Evolutionary conservation across 768 basidiomycete species (phyloP).

Genomic region (Coprinopsis cinerea): DNA sequence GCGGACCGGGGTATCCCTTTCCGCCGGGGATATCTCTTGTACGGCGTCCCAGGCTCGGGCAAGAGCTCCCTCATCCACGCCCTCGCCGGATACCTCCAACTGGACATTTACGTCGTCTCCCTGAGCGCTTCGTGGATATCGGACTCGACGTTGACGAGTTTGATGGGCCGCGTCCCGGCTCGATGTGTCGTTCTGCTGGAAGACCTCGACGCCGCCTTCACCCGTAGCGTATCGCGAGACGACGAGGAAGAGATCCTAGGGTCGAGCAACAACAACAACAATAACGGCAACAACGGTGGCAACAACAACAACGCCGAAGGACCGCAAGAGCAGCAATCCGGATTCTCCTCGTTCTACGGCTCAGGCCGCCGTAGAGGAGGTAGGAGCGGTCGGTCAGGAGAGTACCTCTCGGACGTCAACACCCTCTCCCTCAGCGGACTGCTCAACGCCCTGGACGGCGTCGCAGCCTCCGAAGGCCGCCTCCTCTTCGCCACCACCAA

Average conservation of each 20-base stretch:
- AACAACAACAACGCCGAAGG: slow-evolving; percentile 4
- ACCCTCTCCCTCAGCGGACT: slow-evolving; percentile 77
- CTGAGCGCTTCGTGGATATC: slow-evolving; percentile 84
- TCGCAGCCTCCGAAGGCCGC: slow-evolving; percentile 82
- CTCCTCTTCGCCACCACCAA: slow-evolving; percentile 89
- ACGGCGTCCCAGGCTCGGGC: slow-evolving; percentile 81
- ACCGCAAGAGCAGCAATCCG: not conserved
- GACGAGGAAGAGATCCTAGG: slow-evolving; percentile 35
- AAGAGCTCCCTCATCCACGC: slow-evolving; percentile 85
- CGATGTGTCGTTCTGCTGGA: slow-evolving; percentile 85
- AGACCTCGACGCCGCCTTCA: slow-evolving; percentile 87
- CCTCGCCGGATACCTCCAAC: slow-evolving; percentile 81
- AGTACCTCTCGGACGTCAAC: slow-evolving; percentile 70
- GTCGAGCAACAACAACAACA: slow-evolving; percentile 40
- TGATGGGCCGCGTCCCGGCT: slow-evolving; percentile 84
- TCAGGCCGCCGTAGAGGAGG: slow-evolving; percentile 21
- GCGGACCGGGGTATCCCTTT: slow-evolving; percentile 91
- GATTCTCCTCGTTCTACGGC: slow-evolving; percentile 12
- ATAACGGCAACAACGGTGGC: slow-evolving; percentile 20
- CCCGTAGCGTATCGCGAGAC: slow-evolving; percentile 66
- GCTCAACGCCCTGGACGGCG: slow-evolving; percentile 81
- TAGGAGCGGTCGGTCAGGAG: slow-evolving; percentile 37
- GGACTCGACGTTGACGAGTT: slow-evolving; percentile 76
- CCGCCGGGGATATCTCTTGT: slow-evolving; percentile 80
- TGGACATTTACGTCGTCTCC: slow-evolving; percentile 90